Percentiles rank a stretch among this genome's conserved stretches.
Evolutionary conservation across 345 rosid genomes (phyloP).

Genomic region (Syzygium aqueum): DNA sequence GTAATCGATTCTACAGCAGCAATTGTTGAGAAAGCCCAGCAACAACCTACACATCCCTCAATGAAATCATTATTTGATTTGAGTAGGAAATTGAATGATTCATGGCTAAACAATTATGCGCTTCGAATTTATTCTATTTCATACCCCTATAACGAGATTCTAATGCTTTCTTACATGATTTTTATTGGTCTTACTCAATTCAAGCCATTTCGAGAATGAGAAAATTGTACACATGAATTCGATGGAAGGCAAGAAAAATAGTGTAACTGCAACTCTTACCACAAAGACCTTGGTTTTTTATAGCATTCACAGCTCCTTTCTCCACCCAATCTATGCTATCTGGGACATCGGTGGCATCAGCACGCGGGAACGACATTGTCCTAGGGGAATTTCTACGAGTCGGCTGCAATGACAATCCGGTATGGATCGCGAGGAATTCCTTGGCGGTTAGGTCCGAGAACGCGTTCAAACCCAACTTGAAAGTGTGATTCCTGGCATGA

Average conservation of each 20-base stretch:
- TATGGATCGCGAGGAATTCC: slow-evolving; percentile 25
- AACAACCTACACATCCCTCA: slow-evolving; percentile 15
- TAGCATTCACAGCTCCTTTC: slow-evolving; percentile 31
- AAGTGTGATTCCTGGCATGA: slow-evolving; percentile 9
- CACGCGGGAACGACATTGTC: slow-evolving; percentile 8
- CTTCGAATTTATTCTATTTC: too few relatives aligned
- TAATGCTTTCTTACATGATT: not conserved
- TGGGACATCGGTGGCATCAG: slow-evolving; percentile 12
- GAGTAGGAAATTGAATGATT: too few relatives aligned
- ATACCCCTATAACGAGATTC: too few relatives aligned
- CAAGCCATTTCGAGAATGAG: not conserved
- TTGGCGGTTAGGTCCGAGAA: slow-evolving; percentile 42
- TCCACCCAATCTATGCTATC: slow-evolving; percentile 30
- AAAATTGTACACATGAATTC: not conserved
- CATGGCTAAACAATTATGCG: too few relatives aligned
- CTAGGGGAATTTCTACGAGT: not conserved
- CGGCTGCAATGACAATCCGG: slow-evolving; percentile 15
- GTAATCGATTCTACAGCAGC: slow-evolving; percentile 26
- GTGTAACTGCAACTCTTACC: slow-evolving; percentile 8
- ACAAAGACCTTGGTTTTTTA: slow-evolving; percentile 37
- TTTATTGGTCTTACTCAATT: not conserved
- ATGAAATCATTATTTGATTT: too few relatives aligned
- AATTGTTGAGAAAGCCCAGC: slow-evolving; percentile 55
- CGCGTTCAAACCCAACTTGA: slow-evolving; percentile 23
- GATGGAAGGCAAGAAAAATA: not conserved